phyloP scores from a whole-genome alignment of 1,139 yeast species.

The Debaryomyces sp. region DNA sequence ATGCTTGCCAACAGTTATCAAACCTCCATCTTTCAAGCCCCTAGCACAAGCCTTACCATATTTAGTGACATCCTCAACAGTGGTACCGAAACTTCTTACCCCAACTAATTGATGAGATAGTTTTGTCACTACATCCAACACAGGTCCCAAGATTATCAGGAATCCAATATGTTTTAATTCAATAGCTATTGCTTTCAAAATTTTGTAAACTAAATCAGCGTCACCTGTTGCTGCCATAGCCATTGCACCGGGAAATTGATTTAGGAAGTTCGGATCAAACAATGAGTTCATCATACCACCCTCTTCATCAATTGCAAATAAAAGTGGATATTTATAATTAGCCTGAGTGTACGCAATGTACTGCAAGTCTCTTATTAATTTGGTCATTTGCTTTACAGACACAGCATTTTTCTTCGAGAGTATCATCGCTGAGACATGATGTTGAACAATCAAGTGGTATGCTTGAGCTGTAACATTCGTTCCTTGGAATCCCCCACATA shows the following conservation, averaged over 20 bases:
- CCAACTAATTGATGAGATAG: conserved; percentile 61
- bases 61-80: conserved; percentile 58
- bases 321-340: conserved; percentile 55
- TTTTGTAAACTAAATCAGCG: conserved; percentile 51
- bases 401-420: conserved; percentile 56
- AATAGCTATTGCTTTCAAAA: conserved; percentile 56
- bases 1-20: conserved; percentile 62
- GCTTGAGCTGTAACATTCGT: conserved; percentile 60
- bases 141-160: conserved; percentile 64
- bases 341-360: conserved; percentile 54
- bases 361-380: conserved; percentile 57
- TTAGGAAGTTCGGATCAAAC: conserved; percentile 53
- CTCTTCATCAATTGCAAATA: conserved; percentile 84
- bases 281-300: conserved; percentile 71
- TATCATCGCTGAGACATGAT: conserved; percentile 60
- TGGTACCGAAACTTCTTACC: conserved; percentile 64
- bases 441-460: conserved; percentile 54
- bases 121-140: conserved; percentile 62
- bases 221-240: conserved; percentile 63
- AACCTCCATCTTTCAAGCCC: conserved; percentile 60
- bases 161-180: conserved; percentile 60
- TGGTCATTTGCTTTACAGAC: conserved; percentile 53
- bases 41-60: conserved; percentile 57
- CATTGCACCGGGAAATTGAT: conserved; percentile 70
- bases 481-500: conserved; percentile 68